Evolutionary conservation across 768 basidiomycete species (phyloP), one percentile per base, ranked within the genome.

Genomic region (Suillus plorans): DNA sequence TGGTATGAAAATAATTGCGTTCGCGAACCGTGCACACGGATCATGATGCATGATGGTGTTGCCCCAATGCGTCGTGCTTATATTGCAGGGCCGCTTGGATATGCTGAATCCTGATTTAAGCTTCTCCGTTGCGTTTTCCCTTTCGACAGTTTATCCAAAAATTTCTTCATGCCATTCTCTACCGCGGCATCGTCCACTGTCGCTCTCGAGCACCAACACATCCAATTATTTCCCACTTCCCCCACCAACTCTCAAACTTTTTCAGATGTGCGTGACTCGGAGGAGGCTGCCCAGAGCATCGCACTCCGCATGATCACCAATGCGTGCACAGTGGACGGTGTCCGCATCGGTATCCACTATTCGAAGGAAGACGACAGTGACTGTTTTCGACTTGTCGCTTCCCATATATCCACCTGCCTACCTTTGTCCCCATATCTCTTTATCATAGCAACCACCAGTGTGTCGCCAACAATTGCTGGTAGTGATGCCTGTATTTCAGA

Each of bases 291-390:
- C 0, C 75, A 80, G 45, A 81, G 83, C 65, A 79, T 89, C 57
- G 88, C 87, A 5, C 73, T 86, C 12, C 82, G 83, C 28, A 79
- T 84, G 1, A 78, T 87, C 66, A 83, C 77, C 49, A 82, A 83
- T 63, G 80, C 85, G 2, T 79, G 83, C 69, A 68, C 68, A 1
- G 67, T 84, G 36, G 85, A 90, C 66, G 85, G 82, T 52, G 82
- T 85, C 18, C 82, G 83, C 60, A 78, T 88, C 57, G 86, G 87
- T 47, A 87, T 92, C n/a, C 75, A 82, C 60, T 75, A 89, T 62
- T 82, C 89, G 1, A 86, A 85, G 65, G 76, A 73, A 28, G 80
- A 86, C 64, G 86, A 89, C 60, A 81, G 83, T 37, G 68, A 77
- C 45, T 90, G 90, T 72, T 74, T 91, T 16, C 77, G 81, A n/a